phyloP scores from a whole-genome alignment of 1,284 basidiomycete genomes.

The Moesziomyces aphidis region DNA sequence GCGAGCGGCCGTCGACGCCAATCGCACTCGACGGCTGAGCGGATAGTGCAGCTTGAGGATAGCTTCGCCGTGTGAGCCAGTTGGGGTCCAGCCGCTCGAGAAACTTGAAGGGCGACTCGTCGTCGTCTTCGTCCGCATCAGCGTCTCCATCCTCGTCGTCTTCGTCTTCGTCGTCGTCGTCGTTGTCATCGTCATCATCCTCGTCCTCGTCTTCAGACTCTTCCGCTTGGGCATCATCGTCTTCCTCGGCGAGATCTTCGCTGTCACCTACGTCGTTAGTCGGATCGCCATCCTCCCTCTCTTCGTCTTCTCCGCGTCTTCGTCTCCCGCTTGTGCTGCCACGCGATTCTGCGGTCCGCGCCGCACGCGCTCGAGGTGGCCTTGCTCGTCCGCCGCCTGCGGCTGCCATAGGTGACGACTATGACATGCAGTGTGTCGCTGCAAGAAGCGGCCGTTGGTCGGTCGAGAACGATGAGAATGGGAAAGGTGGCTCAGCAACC shows the following conservation, averaged over 20 bases:
- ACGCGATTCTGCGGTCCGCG: neutral
- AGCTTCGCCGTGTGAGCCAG: conserved; percentile 14
- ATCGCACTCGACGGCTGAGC: neutral
- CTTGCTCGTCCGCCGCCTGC: neutral
- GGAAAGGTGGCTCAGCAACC: neutral
- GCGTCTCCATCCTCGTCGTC: conserved; percentile 19
- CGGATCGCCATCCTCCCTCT: conserved; percentile 1
- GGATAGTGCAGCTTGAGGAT: conserved; percentile 2
- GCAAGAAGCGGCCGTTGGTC: too few species aligned
- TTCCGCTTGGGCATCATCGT: conserved; percentile 18
- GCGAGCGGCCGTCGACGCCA: conserved; percentile 1
- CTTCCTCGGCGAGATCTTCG: conserved; percentile 11
- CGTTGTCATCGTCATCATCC: conserved; percentile 14
- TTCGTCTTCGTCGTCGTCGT: conserved; percentile 15
- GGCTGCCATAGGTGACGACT: neutral
- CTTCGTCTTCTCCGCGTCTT: neutral
- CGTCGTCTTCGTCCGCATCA: conserved; percentile 35
- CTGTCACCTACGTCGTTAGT: conserved; percentile 3
- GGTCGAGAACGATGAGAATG: too few species aligned
- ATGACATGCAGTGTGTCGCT: neutral
- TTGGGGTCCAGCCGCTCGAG: conserved; percentile 34
- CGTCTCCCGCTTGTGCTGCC: neutral
- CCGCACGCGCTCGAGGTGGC: neutral
- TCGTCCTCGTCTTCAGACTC: conserved; percentile 16
- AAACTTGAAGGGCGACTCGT: conserved; percentile 39